Evolutionary conservation across 768 basidiomycete species (phyloP).

Genomic region (Gymnopilus dilepis): DNA sequence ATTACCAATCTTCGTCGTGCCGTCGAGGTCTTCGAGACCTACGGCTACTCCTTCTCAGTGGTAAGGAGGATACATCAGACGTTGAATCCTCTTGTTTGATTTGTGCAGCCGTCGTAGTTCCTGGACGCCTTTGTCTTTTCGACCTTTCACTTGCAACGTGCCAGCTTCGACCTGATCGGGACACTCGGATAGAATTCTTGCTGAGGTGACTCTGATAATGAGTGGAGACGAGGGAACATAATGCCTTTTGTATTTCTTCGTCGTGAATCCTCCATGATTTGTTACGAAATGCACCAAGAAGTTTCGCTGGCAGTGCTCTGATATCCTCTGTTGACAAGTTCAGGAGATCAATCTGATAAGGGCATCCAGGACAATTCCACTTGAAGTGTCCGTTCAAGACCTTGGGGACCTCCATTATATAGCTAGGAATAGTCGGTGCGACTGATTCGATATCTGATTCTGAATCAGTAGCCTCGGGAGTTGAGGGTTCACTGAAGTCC

Average conservation of each 20-base stretch:
- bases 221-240: conserved; percentile 30
- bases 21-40: conserved; percentile 4
- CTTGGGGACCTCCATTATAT: conserved; percentile 40
- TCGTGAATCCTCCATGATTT: conserved; percentile 45
- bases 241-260: conserved; percentile 27
- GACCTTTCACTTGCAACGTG: background rate
- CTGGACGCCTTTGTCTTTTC: background rate
- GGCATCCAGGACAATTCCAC: conserved; percentile 61
- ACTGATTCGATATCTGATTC: conserved; percentile 33
- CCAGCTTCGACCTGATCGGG: background rate
- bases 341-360: conserved; percentile 51
- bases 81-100: conserved; percentile 11
- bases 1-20: background rate
- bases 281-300: conserved; percentile 29
- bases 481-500: conserved; percentile 62
- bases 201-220: conserved; percentile 32
- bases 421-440: conserved; percentile 37
- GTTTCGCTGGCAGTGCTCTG: conserved; percentile 26
- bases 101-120: background rate
- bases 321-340: conserved; percentile 40
- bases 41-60: conserved; percentile 20
- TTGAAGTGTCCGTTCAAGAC: conserved; percentile 48
- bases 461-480: conserved; percentile 46
- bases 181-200: background rate
- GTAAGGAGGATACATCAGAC: background rate